Conservation (phyloP, 163 green algal genomes). For the Scenedesmus sp. region DNA sequence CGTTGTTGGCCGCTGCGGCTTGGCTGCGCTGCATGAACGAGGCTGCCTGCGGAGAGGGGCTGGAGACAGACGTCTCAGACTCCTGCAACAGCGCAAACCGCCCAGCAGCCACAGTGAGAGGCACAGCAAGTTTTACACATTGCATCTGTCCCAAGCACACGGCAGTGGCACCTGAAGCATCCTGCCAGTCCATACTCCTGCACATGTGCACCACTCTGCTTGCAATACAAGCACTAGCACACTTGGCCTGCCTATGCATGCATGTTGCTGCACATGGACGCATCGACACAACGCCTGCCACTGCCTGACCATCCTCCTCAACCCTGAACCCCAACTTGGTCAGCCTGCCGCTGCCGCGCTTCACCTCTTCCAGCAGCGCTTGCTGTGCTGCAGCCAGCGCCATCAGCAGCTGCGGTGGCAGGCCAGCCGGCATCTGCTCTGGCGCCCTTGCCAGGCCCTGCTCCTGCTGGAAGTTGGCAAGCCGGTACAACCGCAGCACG, state of each 20-base stretch:
- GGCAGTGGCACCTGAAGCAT: background rate
- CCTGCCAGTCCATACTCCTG: no score
- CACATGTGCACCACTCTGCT: no score
- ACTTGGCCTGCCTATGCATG: no score
- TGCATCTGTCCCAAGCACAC: background rate
- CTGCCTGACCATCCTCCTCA: background rate
- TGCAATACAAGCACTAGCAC: no score
- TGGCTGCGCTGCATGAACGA: slow-evolving; percentile 36
- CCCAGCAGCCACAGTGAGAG: background rate
- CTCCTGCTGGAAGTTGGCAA: slow-evolving; percentile 38
- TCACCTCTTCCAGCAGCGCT: slow-evolving; percentile 34
- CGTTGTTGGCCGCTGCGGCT: background rate
- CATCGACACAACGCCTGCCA: background rate
- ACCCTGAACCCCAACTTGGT: background rate
- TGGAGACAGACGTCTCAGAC: slow-evolving; percentile 55
- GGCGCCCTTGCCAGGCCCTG: slow-evolving; percentile 24
- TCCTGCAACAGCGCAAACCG: slow-evolving; percentile 22
- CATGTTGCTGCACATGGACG: background rate
- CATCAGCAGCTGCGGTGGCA: slow-evolving; percentile 1
- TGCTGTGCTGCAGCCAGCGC: slow-evolving; percentile 34
- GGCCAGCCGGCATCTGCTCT: slow-evolving; percentile 20
- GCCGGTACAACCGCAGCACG: slow-evolving; percentile 41
- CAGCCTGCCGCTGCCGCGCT: no score
- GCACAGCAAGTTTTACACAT: background rate
- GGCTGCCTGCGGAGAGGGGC: slow-evolving; percentile 41